phyloP scores from a whole-genome alignment of 2,329 filamentous ascomycete genomes.

The Apiospora aurea region DNA sequence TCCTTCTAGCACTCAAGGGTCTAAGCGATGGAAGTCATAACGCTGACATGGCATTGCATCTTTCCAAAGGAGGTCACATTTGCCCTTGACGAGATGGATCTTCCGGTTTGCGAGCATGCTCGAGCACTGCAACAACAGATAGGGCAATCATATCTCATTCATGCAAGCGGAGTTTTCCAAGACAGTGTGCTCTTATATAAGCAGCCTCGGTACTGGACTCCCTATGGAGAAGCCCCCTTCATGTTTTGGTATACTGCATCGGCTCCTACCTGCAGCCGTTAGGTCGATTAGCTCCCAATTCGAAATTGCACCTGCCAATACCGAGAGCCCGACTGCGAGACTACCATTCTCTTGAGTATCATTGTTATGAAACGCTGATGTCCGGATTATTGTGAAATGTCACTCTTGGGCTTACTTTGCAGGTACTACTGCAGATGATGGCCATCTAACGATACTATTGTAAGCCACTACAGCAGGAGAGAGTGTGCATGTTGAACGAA shows the following conservation, averaged over 20 bases:
- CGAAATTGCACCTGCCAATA: not conserved
- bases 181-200: constrained; percentile 9
- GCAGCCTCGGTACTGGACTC: not conserved
- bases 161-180: constrained; percentile 7
- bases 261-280: not conserved
- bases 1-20: not conserved
- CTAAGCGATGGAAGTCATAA: not conserved
- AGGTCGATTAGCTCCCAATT: not conserved
- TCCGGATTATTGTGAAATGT: no score
- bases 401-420: not conserved
- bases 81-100: not conserved
- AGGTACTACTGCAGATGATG: not conserved
- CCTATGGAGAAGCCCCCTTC: not conserved
- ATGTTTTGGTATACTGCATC: not conserved
- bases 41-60: not conserved
- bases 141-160: not conserved
- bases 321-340: not conserved
- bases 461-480: not conserved
- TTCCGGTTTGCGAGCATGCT: not conserved
- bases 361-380: not conserved
- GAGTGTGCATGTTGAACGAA: not conserved
- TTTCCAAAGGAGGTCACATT: not conserved
- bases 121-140: not conserved
- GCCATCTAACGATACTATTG: not conserved
- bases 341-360: not conserved